Base-by-base conservation (phyloP, 2,329 filamentous ascomycete species). In the Lachnellula willkommii region DNA sequence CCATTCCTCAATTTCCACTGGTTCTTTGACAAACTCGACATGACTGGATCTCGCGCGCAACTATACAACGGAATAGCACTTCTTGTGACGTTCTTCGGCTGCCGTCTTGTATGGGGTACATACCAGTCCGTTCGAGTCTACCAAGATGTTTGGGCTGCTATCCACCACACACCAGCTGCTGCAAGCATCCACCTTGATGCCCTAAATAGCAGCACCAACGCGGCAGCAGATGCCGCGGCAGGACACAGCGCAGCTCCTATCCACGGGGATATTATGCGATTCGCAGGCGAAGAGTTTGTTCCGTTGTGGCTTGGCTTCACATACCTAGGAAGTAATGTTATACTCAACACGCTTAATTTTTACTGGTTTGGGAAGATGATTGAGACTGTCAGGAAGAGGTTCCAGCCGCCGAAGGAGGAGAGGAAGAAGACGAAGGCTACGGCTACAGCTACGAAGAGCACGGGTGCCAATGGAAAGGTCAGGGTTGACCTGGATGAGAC, bases 311-410 rank as follows among this genome's bases (percentile, higher is more conserved):
- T 94, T 22, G 84, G 82, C 1, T 73, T 71, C 14, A 74, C 82
- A 28, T 94, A 94, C 67, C 71, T 91, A 6, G 77, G 77, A 9
- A 84, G 82, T 67, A 94, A 94, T 70, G 53, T 89, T 20, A 80
- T 81, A 0, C 78, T 95, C 26, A 93, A 91, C 67, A 77, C 80
- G 12, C 75, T 95, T 52, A 95, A 95, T 73, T 84, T 89, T 66
- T 89, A 86, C 73, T 95, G 90, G 90, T 94, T 93, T 69, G 78
- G 83, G 67, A 90, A 90, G 79, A 95, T 95, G 90, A 84, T 95
- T 60, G 78, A 83, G 57, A 88, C 89, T 8, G 83, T 94, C 12
- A 79, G 84, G 57, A 91, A 89, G 75, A 79, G 89, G 26, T 94
- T 94, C 68, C 79, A 83, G 58, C 72, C 86, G 4, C 67, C 73